A percentile compares a stretch with the other conserved stretches of the same genome.
phyloP scores from a whole-genome alignment of 371 early-diverging fungal genomes.

The Mortierella sp. region DNA sequence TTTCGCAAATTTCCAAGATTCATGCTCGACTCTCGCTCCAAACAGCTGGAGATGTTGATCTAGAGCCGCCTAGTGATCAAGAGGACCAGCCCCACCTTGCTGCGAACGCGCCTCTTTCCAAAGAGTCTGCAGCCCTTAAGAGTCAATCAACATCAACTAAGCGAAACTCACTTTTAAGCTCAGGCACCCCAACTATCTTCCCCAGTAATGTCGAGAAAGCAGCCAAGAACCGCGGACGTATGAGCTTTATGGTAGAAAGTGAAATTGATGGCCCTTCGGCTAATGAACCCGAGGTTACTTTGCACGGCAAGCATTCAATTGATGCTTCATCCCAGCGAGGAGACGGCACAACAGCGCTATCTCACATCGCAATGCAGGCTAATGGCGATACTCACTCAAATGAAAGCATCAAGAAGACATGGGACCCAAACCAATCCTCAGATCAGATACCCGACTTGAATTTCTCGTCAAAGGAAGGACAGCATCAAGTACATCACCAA shows the following conservation, averaged over 20 bases:
- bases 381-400: background rate
- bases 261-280: constrained; percentile 32
- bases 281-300: background rate
- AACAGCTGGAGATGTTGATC: constrained; percentile 20
- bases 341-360: background rate
- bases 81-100: background rate
- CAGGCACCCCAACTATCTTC: constrained; percentile 27
- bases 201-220: constrained; percentile 41
- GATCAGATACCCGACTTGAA: background rate
- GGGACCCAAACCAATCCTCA: constrained; percentile 2
- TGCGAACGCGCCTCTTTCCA: background rate
- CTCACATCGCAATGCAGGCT: background rate
- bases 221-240: constrained; percentile 48
- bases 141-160: constrained; percentile 4
- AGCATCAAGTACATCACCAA: background rate
- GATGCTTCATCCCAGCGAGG: constrained; percentile 3
- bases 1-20: constrained; percentile 34
- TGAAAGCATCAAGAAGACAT: constrained; percentile 6
- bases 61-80: background rate
- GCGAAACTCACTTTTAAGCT: constrained; percentile 31
- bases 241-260: constrained; percentile 55
- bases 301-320: background rate
- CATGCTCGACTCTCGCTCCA: constrained; percentile 35
- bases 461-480: background rate
- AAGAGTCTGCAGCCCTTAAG: background rate